Conservation (phyloP, 495 filamentous ascomycete genomes). For the Darksidea phi region DNA sequence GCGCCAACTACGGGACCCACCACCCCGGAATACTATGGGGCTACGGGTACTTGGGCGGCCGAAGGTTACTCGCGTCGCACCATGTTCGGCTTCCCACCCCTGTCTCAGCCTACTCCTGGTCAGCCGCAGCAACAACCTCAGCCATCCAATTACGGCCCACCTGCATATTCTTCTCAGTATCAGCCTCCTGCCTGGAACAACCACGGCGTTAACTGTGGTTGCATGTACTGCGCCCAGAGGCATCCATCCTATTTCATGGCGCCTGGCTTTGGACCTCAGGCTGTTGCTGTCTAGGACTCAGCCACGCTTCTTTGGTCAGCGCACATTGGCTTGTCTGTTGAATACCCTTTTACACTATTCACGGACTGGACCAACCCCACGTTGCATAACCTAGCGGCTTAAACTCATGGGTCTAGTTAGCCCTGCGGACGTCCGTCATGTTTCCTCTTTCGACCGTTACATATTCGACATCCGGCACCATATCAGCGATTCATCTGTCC, state of each 20-base stretch:
- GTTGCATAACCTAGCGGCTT: background rate
- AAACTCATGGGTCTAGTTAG: background rate
- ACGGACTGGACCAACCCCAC: background rate
- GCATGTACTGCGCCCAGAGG: constrained; percentile 64
- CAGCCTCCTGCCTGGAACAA: constrained; percentile 38
- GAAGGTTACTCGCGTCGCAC: constrained; percentile 40
- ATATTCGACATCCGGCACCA: constrained; percentile 24
- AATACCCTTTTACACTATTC: constrained; percentile 2
- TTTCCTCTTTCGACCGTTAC: constrained; percentile 17
- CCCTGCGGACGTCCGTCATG: background rate
- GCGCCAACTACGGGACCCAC: constrained; percentile 65
- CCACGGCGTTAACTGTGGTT: constrained; percentile 63
- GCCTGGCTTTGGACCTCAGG: constrained; percentile 49
- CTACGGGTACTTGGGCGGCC: constrained; percentile 47
- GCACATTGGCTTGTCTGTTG: constrained; percentile 1
- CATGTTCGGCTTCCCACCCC: constrained; percentile 41
- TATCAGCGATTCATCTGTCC: constrained; percentile 26
- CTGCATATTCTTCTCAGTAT: constrained; percentile 36
- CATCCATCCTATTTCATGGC: constrained; percentile 64
- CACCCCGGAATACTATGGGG: constrained; percentile 46
- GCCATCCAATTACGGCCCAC: constrained; percentile 30
- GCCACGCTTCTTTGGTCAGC: background rate
- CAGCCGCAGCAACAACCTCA: constrained; percentile 35
- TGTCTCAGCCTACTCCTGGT: constrained; percentile 33
- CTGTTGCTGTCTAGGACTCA: constrained; percentile 57